Evolutionary conservation across 2,329 filamentous ascomycete genomes (phyloP).

Genomic region (Zelopaecilomyces penicillatus): DNA sequence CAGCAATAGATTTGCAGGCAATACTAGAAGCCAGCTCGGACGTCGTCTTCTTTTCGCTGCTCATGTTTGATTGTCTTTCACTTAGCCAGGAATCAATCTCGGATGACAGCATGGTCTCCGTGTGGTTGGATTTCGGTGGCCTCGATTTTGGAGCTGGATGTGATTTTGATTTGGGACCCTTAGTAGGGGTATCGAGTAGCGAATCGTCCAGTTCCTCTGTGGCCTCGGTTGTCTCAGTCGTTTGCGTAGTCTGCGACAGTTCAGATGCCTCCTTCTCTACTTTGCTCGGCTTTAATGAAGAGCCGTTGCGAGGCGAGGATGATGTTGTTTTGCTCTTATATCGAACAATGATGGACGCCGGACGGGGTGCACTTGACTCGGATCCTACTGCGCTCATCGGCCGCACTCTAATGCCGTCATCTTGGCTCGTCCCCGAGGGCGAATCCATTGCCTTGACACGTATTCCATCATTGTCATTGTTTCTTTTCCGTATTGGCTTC

Average conservation of each 20-base stretch:
- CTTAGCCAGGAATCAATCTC: constrained; percentile 21
- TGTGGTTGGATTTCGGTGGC: constrained; percentile 12
- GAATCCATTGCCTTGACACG: constrained; percentile 18
- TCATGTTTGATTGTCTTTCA: constrained; percentile 21
- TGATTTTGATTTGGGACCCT: constrained; percentile 20
- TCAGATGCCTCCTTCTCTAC: constrained; percentile 17
- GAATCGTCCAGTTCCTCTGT: constrained; percentile 28
- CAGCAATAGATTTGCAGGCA: constrained; percentile 46
- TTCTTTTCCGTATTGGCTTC: constrained; percentile 27
- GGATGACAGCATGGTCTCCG: constrained; percentile 12
- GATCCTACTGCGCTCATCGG: constrained; percentile 19
- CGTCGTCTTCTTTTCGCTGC: constrained; percentile 16
- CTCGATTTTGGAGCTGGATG: constrained; percentile 19
- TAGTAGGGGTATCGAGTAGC: constrained; percentile 31
- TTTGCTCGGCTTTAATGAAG: constrained; percentile 20
- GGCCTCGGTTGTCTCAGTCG: constrained; percentile 20
- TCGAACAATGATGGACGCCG: constrained; percentile 15
- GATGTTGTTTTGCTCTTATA: constrained; percentile 20
- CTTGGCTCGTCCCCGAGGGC: constrained; percentile 9
- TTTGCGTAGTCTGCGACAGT: constrained; percentile 9
- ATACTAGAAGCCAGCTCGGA: constrained; percentile 29
- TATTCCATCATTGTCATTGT: constrained; percentile 26
- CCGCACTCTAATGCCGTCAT: constrained; percentile 23
- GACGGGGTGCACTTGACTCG: constrained; percentile 14
- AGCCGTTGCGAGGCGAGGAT: constrained; percentile 12